Evolutionary conservation across 2,329 filamentous ascomycete genomes (phyloP), one percentile per base, ranked within the genome.

Genomic region (Talaromyces albobiverticillius): DNA sequence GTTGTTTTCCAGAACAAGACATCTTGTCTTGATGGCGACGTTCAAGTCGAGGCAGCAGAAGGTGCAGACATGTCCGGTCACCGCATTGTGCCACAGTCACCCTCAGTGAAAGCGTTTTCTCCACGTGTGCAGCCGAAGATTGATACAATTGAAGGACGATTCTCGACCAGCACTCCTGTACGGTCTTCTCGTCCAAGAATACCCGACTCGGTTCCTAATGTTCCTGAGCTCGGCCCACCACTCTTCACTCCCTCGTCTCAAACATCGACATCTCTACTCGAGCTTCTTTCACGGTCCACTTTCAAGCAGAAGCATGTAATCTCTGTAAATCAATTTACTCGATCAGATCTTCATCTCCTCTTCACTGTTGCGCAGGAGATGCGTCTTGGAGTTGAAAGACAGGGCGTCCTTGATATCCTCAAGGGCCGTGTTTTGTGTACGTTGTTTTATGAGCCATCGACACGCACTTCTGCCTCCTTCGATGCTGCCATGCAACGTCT

Each of bases 331-430:
- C 88, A 96, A 69, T 96, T 96, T 78, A 86, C 80, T 46, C 87
- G 92, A 45, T 82, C 88, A 16, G 93, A 99, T 66, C 81, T 99
- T 47, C 94, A 97, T 72, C 76, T 95, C 57, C 84, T 99, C 46
- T 97, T 99, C 80, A 95, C 93, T 7, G 89, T 99, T 47, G 94
- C 94, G 1, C 90, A 96, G 71, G 94, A 99, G 76, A 97, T 99
- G 92, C 89, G 93, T 26, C 83, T 96, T 16, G 92, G 91, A 51
- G 94, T 96, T 26, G 90, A 97, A 76, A 87, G 92, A 47, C 88
- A 95, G 65, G 94, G 94, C 56, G 88, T 94, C 26, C 80, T 99
- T 48, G 87, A 94, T 66, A 81, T 95, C 54, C 84, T 99, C 58
- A 89, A 88, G 64, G 91, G 92, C 25, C 86, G 89, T 43, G 84